Evolutionary conservation across 257 asterid species (phyloP), one percentile per base, ranked within the genome.

Genomic region (Gynochthodes officinalis): DNA sequence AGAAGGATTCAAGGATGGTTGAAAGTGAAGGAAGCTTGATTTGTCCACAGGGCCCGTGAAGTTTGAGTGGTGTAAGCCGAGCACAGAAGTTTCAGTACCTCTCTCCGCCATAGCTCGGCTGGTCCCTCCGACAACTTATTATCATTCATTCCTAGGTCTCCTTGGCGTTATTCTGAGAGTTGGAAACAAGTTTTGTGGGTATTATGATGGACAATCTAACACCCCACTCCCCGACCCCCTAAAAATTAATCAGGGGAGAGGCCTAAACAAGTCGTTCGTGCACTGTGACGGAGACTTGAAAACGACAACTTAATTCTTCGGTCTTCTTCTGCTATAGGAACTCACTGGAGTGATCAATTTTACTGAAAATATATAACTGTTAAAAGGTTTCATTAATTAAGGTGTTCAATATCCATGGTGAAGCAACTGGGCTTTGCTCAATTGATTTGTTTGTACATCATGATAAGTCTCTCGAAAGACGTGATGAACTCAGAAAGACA

Each of bases 111-210:
- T 35, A 52, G 52, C 62, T 49, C 46, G n/a, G 30, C 5, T 49
- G 83, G 83, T 76, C 80, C 85, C 78, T 80, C 76, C 78, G 85
- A 82, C 84, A 82, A 75, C 70, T 73, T 67, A 28, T 76, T 81
- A 57, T 65, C 70, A 42, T 42, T 65, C 2, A 28, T 74, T 7
- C 77, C 76, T 49, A 75, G 65, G 18, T 49, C 66, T 80, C 42
- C 8, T 14, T 66, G 71, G 71, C 40, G 82, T 73, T 78, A 68
- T 50, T 72, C 77, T 10, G 9, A 42, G 43, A 64, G 53, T n/a
- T 58, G 32, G 33, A 43, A 39, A 65, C 73, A 33, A 59, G 30
- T 55, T 28, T 44, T 81, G 80, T 78, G 84, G 80, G 87, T 79
- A 74, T 63, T 64, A 71, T 79, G 78, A 57, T 53, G 40, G 80